Percentiles rank a stretch among this genome's conserved stretches.
Evolutionary conservation across 805 yeast genomes (phyloP).

Genomic region (Yarrowia alimentaria): DNA sequence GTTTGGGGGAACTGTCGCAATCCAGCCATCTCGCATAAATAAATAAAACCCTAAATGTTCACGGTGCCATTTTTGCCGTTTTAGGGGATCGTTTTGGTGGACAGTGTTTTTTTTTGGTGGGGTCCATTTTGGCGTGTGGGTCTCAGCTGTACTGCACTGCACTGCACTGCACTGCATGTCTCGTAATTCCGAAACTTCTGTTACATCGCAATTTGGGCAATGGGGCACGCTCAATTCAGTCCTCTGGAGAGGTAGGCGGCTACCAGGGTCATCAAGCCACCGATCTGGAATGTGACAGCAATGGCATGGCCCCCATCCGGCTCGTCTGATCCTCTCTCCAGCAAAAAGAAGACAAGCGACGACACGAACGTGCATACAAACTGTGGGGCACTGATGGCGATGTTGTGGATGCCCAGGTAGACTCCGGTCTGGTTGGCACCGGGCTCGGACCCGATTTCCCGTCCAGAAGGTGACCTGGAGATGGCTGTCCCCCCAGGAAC

Average conservation of each 20-base stretch:
- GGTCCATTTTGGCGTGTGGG: no score
- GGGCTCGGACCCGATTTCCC: no score
- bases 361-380: conserved; percentile 43
- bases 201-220: not conserved
- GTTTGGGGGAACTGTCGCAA: no score
- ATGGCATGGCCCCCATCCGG: conserved; percentile 42
- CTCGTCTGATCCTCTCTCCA: conserved; percentile 33
- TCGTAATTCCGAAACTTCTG: not conserved
- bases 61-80: no score
- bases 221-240: not conserved
- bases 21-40: no score
- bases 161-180: no score
- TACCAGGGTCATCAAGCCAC: conserved; percentile 39
- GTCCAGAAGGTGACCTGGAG: no score
- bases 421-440: conserved; percentile 38
- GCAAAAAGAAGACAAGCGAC: conserved; percentile 39
- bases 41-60: no score
- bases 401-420: conserved; percentile 44
- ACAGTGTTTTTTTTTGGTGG: no score
- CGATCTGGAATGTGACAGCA: conserved; percentile 42
- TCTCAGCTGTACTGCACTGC: no score
- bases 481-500: not conserved
- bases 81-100: no score
- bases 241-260: conserved; percentile 37
- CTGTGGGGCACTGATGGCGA: conserved; percentile 44